These are phyloP conservation scores for Fusarium udum DNA, from an alignment of 2,329 filamentous ascomycete species.

Conservation along the genomic window DNA sequence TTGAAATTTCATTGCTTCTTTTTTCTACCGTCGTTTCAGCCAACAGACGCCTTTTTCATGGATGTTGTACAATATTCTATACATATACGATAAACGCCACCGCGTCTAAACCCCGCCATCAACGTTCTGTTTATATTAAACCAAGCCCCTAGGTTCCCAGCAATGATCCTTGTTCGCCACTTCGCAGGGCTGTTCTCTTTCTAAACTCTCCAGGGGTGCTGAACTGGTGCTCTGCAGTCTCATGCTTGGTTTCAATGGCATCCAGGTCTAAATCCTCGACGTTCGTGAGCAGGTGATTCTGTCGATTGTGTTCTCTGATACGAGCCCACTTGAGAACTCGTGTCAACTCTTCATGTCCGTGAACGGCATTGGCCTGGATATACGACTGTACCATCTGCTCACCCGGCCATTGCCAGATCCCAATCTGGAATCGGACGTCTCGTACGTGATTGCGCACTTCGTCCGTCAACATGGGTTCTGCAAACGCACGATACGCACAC, in stretches of 20 bases:
- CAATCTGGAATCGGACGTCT: slow-evolving; percentile 37
- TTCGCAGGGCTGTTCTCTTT: neutral
- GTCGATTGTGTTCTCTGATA: slow-evolving; percentile 12
- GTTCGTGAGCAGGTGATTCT: neutral
- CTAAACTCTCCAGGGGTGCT: neutral
- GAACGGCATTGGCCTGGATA: slow-evolving; percentile 38
- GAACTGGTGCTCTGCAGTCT: neutral
- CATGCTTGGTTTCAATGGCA: neutral
- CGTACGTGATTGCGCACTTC: slow-evolving; percentile 47
- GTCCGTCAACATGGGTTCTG: slow-evolving; percentile 52
- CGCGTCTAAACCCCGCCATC: slow-evolving; percentile 28
- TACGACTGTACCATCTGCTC: slow-evolving; percentile 49
- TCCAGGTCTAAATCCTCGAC: slow-evolving; percentile 4
- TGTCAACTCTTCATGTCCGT: slow-evolving; percentile 40
- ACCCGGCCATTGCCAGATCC: slow-evolving; percentile 52
- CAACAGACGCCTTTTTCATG: slow-evolving; percentile 2
- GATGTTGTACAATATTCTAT: slow-evolving; percentile 16
- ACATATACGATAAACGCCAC: slow-evolving; percentile 31
- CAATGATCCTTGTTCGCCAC: neutral
- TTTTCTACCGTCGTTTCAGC: slow-evolving; percentile 12
- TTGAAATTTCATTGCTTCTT: slow-evolving; percentile 18
- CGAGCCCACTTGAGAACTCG: slow-evolving; percentile 39
- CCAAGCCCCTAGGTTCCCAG: slow-evolving; percentile 3
- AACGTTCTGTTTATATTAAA: slow-evolving; percentile 1
- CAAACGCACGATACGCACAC: slow-evolving; percentile 60